Evolutionary conservation across 805 yeast species (phyloP).

Genomic region (Kregervanrija delftensis): DNA sequence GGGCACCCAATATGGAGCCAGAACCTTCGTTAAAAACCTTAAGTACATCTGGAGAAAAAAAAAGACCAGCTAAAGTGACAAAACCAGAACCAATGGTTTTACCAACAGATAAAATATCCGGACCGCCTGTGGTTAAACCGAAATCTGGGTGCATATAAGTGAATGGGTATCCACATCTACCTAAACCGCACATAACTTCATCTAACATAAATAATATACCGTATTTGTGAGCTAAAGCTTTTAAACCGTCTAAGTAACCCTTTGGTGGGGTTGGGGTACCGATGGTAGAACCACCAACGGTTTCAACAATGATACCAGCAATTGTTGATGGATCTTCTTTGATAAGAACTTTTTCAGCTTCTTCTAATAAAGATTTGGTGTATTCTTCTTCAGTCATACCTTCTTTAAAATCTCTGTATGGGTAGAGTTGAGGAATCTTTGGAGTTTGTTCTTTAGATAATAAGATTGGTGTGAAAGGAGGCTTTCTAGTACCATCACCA

Average conservation of each 20-base stretch:
- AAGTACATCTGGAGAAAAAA: slow-evolving; percentile 33
- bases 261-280: slow-evolving; percentile 40
- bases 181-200: slow-evolving; percentile 55
- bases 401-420: slow-evolving; percentile 24
- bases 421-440: slow-evolving; percentile 28
- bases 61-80: slow-evolving; percentile 41
- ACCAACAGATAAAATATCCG: slow-evolving; percentile 43
- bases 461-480: slow-evolving; percentile 26
- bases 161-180: slow-evolving; percentile 43
- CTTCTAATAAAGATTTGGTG: slow-evolving; percentile 28
- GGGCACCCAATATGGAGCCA: slow-evolving; percentile 37
- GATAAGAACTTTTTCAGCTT: slow-evolving; percentile 34
- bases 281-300: slow-evolving; percentile 40
- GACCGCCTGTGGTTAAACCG: slow-evolving; percentile 33
- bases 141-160: slow-evolving; percentile 27
- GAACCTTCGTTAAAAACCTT: slow-evolving; percentile 32
- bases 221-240: slow-evolving; percentile 43
- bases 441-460: slow-evolving; percentile 20
- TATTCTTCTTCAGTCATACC: slow-evolving; percentile 33
- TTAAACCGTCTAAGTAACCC: slow-evolving; percentile 40
- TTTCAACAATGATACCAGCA: slow-evolving; percentile 37
- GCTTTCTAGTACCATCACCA: slow-evolving; percentile 30
- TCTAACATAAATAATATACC: slow-evolving; percentile 43
- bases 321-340: slow-evolving; percentile 38
- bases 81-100: slow-evolving; percentile 46